Base-by-base conservation (phyloP, 306 rosid genomes). In the Cicer pinnatifidum region DNA sequence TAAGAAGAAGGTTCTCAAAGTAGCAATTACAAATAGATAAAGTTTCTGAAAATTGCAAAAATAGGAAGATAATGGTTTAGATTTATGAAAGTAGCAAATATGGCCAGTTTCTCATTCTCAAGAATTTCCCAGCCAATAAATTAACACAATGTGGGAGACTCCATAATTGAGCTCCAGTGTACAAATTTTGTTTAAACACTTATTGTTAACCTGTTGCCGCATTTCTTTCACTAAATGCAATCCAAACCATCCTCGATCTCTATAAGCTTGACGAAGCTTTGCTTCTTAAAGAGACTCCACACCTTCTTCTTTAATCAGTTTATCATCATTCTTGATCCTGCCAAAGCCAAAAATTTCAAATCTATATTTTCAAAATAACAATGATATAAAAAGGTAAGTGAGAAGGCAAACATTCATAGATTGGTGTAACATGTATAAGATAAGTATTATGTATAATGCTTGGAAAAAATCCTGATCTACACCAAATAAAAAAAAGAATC, bases 231-330 rank as follows among this genome's bases (percentile, higher is more conserved):
- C 90, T 40, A 96, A 92, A 77, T 67, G 90, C 64, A 86, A 72
- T 72, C 96, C 97, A 85, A 92, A 96, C 81, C 88, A 84, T 81
- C 93, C 97, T 8, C 97, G 86, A 46, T 89, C 96, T 83, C 97
- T 89, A 79, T 96, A 92, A 45, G 88, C 97, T 70, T 88, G 89
- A 15, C 93, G 88, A 66, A 92, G 97, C 67, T 88, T 93, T 33
- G 76, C 89, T 85, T 92, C 97, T 76, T 96, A 17, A 17, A 17
- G 19, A 17, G 19, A 17, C 19, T 17, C 19, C 19, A 17, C 19
- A 17, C 19, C 19, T 82, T 92, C 97, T 2, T 80, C 83, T 79
- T 86, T 89, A 82, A 92, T 88, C 50, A n/a, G n/a, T n/a, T n/a
- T n/a, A n/a, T n/a, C n/a, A n/a, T n/a, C n/a, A n/a, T n/a, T n/a